These are phyloP conservation scores for Pseudozyma thailandica DNA, from an alignment of 1,284 basidiomycete genomes.

Conservation along the genomic window DNA sequence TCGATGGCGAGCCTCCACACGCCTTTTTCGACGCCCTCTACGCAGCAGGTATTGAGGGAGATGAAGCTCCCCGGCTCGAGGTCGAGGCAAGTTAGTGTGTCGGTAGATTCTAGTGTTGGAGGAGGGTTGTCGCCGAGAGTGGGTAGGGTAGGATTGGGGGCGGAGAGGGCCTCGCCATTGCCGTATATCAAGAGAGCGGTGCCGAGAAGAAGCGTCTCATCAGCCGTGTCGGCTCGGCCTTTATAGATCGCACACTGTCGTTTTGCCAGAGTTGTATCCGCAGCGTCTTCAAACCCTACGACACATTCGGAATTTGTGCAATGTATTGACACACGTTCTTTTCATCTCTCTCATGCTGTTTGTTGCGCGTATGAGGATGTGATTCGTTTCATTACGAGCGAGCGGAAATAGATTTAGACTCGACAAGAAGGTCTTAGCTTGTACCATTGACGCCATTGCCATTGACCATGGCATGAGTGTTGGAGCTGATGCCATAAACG, in stretches of 20 bases:
- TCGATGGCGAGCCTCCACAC: neutral
- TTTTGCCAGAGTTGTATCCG: too few relatives aligned
- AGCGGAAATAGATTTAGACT: too few relatives aligned
- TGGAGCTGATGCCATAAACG: conserved; percentile 26
- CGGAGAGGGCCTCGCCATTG: conserved; percentile 11
- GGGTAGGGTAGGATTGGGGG: neutral
- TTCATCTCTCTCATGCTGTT: too few relatives aligned
- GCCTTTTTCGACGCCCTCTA: neutral
- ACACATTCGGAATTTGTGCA: too few relatives aligned
- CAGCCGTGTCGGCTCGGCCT: too few relatives aligned
- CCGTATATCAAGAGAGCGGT: conserved; percentile 34
- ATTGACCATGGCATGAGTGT: conserved; percentile 17
- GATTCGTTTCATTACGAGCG: too few relatives aligned
- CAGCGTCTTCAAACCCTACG: too few relatives aligned
- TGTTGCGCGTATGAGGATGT: too few relatives aligned
- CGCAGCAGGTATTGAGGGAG: neutral
- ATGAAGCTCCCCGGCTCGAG: neutral
- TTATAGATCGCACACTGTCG: too few relatives aligned
- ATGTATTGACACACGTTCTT: too few relatives aligned
- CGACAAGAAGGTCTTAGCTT: too few relatives aligned
- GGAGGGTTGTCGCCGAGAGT: neutral
- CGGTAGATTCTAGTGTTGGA: neutral
- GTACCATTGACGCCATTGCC: conserved; percentile 14
- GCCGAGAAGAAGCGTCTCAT: conserved; percentile 3
- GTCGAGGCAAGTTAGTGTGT: neutral